Base-by-base conservation (phyloP, 2,329 filamentous ascomycete species). In the Aureobasidium namibiae region DNA sequence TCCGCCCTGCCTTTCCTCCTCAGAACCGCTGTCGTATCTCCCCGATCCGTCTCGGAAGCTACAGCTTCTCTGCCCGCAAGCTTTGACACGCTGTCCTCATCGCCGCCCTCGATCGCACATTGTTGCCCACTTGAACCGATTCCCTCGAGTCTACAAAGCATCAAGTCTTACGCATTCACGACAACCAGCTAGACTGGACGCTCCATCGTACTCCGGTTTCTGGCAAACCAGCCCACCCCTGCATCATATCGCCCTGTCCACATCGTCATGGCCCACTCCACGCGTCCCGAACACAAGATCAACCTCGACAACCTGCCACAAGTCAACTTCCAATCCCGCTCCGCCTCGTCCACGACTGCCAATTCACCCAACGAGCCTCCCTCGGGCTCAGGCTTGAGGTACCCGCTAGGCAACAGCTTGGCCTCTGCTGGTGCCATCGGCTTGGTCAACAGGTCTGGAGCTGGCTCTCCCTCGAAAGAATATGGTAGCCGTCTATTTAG, bases 401-500 rank as follows among this genome's bases (percentile, higher is more conserved):
- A 89, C 64, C 84, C 89, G 23, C 89, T 92, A 70, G 78, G 87
- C 49, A 83, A 83, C 67, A 79, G 82, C 61, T 75, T 89, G 67
- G 85, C 73, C 61, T 72, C 72, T 59, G 69, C 76, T 62, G 74
- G 75, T 61, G 74, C 73, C 60, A 77, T 81, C 59, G 76, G 82
- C 59, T 79, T 79, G 63, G 77, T 76, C 69, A 78, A 80, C 65
- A 80, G 92, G 78, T 88, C 92, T 70, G 91, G 92, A 79, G 86
- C 90, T 79, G 92, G 92, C 73, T 99, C 94, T 81, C 94, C 94
- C 68, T 96, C 92, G 75, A 92, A 96, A 78, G 94, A 97, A 66
- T 84, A 91, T 70, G 85, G 87, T 61, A 85, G 81, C 71, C 83
- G 92, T 68, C 80, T 97, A 61, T 96, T 89, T 75, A 91, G 91